Evolutionary conservation across 441 rosid genomes (phyloP).

Genomic region (Erodium chrysanthum): DNA sequence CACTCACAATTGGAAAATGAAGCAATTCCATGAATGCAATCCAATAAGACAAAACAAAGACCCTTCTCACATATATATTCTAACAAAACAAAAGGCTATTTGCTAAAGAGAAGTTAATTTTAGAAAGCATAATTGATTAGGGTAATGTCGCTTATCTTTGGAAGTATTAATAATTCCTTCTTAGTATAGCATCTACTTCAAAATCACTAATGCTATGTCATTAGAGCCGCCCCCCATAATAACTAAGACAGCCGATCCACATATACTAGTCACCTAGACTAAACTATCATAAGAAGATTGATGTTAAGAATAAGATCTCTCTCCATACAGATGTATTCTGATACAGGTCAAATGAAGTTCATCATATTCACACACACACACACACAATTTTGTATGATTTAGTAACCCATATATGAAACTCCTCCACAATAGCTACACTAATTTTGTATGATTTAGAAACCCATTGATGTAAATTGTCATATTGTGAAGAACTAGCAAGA

Average conservation of each 20-base stretch:
- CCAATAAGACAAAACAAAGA: no score
- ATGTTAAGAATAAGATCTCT: neutral
- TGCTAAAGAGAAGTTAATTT: neutral
- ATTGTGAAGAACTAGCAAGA: neutral
- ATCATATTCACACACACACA: neutral
- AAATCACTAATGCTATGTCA: no score
- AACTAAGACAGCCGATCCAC: no score
- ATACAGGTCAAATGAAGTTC: no score
- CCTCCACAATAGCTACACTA: neutral
- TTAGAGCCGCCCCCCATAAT: no score
- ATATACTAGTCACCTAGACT: neutral
- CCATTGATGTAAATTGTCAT: neutral
- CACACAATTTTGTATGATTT: neutral
- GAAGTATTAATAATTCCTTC: neutral
- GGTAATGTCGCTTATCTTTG: neutral
- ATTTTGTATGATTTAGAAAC: no score
- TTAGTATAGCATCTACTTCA: no score
- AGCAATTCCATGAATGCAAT: no score
- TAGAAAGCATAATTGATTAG: neutral
- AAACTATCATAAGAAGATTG: neutral
- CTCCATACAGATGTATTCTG: neutral
- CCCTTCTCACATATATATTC: no score
- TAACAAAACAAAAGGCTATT: no score
- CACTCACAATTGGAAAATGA: no score
- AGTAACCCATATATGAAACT: neutral